phyloP scores from a whole-genome alignment of 768 basidiomycete genomes.

The Phanerochaete sordida region DNA sequence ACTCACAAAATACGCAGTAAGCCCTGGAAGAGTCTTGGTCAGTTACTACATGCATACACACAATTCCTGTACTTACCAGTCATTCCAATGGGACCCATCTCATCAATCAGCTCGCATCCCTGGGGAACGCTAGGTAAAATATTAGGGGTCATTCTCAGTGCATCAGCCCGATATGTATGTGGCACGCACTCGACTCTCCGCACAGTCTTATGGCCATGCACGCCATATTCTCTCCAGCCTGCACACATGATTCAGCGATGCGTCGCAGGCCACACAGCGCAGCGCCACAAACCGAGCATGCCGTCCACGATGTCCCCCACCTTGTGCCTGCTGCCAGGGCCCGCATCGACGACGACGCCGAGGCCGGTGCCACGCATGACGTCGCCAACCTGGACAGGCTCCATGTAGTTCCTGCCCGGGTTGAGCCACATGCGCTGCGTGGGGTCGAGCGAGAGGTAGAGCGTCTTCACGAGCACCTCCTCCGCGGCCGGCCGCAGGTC shows the following conservation, averaged over 20 bases:
- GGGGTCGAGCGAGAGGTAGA: slow-evolving; percentile 81
- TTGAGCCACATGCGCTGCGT: slow-evolving; percentile 85
- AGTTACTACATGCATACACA: neutral
- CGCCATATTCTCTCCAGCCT: slow-evolving; percentile 80
- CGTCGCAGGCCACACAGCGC: neutral
- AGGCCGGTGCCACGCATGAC: slow-evolving; percentile 71
- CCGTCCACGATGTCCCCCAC: slow-evolving; percentile 72
- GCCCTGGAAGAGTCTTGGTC: slow-evolving; percentile 38
- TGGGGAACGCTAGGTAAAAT: slow-evolving; percentile 56
- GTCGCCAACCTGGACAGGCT: slow-evolving; percentile 47
- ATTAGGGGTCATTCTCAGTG: neutral
- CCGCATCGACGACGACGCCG: slow-evolving; percentile 60
- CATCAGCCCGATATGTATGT: neutral
- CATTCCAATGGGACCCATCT: slow-evolving; percentile 73
- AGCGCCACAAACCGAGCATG: slow-evolving; percentile 47
- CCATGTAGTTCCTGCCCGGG: slow-evolving; percentile 67
- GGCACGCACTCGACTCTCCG: slow-evolving; percentile 51
- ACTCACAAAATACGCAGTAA: slow-evolving; percentile 88
- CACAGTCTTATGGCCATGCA: slow-evolving; percentile 51
- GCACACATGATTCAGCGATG: neutral
- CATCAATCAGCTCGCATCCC: slow-evolving; percentile 69
- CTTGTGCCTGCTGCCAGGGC: slow-evolving; percentile 48
- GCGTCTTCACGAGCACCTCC: slow-evolving; percentile 72
- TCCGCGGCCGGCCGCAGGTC: slow-evolving; percentile 48
- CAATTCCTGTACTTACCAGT: slow-evolving; percentile 46